Evolutionary conservation across 1,284 basidiomycete genomes (phyloP), one percentile per base, ranked within the genome.

Genomic region (Fomitiporia mediterranea): DNA sequence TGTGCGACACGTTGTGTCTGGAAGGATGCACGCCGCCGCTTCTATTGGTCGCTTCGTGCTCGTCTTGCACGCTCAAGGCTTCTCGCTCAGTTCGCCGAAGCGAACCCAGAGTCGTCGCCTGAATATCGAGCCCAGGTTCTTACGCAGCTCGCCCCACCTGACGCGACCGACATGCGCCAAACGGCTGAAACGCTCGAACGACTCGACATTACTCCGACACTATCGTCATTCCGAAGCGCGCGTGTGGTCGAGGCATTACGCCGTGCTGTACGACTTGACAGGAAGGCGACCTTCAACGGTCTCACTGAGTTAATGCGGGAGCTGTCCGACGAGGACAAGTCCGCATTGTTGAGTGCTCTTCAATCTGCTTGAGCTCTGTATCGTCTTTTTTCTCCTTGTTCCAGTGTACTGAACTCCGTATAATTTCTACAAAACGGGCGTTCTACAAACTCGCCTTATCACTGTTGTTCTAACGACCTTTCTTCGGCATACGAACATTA

Each of bases 11-110:
- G 83, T 30, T 83, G 82, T 57, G 82, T 86, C 57, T 97, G 95
- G 94, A 88, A 89, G 69, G 82, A 93, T 61, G 86, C 94, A 47
- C 87, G 96, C 61, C 81, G 92, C 61, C 84, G 89, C 70, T 98
- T 99, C 82, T 99, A 98, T 79, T 96, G 93, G 94, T 86, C 92
- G 54, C 79, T 95, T 48, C 88, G 94, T 47, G 86, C 86, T 17
- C 85, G 87, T 53, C 71, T 90, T 28, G 86, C 88, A 21, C 82
- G 79, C 49, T 85, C 84, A 1, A 70, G 74, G 46, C 84, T 84
- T 11, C 74, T 90, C 42, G 72, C 74, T 13, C 72, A 76, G 51
- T 72, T 91, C 30, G 73, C 76, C 4, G 79, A 80, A 55, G 83
- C 85, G 1, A 82, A 79, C 60, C 86, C 89, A 2, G 79, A 79